These are phyloP conservation scores for Fusarium zealandicum DNA, from an alignment of 2,329 filamentous ascomycete species.

Conservation along the genomic window DNA sequence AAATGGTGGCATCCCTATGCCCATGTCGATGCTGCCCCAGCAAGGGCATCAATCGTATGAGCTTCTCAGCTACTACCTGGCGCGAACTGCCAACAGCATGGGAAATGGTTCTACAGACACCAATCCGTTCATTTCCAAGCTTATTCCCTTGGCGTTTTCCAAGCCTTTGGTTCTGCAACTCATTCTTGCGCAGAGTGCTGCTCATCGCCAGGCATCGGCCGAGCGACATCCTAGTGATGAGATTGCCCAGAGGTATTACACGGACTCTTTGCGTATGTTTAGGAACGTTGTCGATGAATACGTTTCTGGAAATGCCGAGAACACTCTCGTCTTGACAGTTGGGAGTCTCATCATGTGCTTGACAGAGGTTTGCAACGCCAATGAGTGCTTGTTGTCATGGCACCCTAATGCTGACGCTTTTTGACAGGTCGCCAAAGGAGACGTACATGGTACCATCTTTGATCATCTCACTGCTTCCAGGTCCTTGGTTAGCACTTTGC, in stretches of 20 bases:
- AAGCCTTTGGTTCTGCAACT: slow-evolving; percentile 55
- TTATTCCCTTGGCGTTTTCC: slow-evolving; percentile 55
- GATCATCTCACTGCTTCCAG: slow-evolving; percentile 55
- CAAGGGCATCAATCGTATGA: slow-evolving; percentile 50
- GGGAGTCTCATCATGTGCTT: slow-evolving; percentile 56
- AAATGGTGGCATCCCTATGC: slow-evolving; percentile 34
- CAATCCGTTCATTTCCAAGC: slow-evolving; percentile 55
- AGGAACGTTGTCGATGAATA: slow-evolving; percentile 46
- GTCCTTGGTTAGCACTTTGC: slow-evolving; percentile 49
- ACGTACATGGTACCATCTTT: slow-evolving; percentile 55
- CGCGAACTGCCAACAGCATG: slow-evolving; percentile 55
- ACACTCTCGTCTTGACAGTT: slow-evolving; percentile 51
- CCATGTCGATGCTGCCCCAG: slow-evolving; percentile 43
- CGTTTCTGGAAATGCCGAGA: slow-evolving; percentile 44
- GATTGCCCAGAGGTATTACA: slow-evolving; percentile 48
- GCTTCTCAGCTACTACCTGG: slow-evolving; percentile 54
- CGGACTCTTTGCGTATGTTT: slow-evolving; percentile 47
- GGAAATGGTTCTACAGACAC: slow-evolving; percentile 55
- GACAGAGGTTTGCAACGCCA: slow-evolving; percentile 49
- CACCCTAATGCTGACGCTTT: slow-evolving; percentile 15
- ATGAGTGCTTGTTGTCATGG: not conserved
- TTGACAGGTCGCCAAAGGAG: slow-evolving; percentile 49
- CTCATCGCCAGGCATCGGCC: slow-evolving; percentile 47
- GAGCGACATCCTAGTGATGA: slow-evolving; percentile 39
- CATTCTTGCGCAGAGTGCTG: slow-evolving; percentile 54